phyloP scores from a whole-genome alignment of 805 yeast species.

The Komagataella ulmi region DNA sequence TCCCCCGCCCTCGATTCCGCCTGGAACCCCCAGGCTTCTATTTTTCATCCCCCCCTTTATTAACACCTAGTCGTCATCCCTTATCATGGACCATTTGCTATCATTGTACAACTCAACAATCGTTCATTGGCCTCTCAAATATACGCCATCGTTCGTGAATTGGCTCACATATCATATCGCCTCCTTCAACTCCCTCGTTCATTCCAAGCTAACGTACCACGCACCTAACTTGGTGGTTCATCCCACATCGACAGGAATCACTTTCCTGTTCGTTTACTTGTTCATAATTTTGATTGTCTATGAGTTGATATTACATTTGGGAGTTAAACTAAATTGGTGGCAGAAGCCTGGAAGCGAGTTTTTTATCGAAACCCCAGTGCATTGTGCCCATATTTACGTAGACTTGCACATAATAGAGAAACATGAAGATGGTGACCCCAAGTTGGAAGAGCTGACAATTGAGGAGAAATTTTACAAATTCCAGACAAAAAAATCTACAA shows the following conservation, averaged over 20 bases:
- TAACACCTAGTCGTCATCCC: not conserved
- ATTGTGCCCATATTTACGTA: conserved; percentile 62
- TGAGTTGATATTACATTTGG: conserved; percentile 11
- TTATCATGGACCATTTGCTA: not conserved
- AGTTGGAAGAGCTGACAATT: not conserved
- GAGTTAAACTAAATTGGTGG: conserved; percentile 13
- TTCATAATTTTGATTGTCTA: conserved; percentile 10
- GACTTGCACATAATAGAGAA: conserved; percentile 27
- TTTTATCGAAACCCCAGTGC: conserved; percentile 62
- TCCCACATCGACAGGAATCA: conserved; percentile 11
- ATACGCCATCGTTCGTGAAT: not conserved
- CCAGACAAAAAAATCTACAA: conserved; percentile 2
- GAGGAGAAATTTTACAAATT: not conserved
- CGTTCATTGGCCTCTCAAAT: not conserved
- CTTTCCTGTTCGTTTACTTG: conserved; percentile 12
- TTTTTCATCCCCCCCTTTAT: not conserved
- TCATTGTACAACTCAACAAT: not conserved
- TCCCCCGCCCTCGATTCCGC: no score
- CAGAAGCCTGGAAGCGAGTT: conserved; percentile 30
- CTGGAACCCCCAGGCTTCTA: not conserved
- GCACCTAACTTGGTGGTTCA: conserved; percentile 8
- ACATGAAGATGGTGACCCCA: conserved; percentile 4
- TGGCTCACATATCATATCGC: not conserved
- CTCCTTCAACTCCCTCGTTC: not conserved
- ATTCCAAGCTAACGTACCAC: not conserved